These are phyloP conservation scores for Pseudogymnoascus sp. DNA, from an alignment of 2,329 filamentous ascomycete species.

Conservation along the genomic window DNA sequence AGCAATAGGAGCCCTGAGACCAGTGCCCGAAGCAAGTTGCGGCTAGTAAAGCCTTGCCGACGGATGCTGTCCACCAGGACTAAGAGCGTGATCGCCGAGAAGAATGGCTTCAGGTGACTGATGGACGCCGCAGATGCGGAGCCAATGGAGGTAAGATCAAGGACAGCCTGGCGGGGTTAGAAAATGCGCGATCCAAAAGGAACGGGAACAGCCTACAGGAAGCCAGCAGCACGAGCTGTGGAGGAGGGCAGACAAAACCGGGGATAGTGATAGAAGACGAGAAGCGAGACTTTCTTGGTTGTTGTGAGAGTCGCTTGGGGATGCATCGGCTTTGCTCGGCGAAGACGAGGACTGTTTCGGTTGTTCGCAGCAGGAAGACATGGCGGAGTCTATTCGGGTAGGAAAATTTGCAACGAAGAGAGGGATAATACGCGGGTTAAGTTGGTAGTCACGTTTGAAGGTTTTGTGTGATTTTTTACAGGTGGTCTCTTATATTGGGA, in stretches of 20 bases:
- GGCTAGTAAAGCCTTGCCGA: not conserved
- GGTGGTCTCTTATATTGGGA: not conserved
- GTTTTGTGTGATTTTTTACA: not conserved
- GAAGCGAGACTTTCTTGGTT: not conserved
- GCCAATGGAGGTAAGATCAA: not conserved
- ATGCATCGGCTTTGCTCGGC: not conserved
- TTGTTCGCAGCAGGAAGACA: not conserved
- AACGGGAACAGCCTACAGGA: not conserved
- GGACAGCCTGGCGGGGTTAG: not conserved
- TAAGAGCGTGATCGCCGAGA: not conserved
- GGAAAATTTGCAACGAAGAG: not conserved
- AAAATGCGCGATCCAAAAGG: not conserved
- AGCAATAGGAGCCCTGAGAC: not conserved
- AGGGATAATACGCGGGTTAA: not conserved
- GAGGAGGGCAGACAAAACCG: not conserved
- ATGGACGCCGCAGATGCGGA: not conserved
- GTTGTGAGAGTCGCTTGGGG: not conserved
- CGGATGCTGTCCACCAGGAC: not conserved
- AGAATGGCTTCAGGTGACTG: not conserved
- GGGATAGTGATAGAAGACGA: not conserved
- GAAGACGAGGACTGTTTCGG: not conserved
- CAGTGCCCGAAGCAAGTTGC: not conserved
- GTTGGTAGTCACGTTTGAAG: not conserved
- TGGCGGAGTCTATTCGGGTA: not conserved
- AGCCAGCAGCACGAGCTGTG: not conserved